phyloP scores from a whole-genome alignment of 1,139 yeast species.

The Magnusiomyces tetraspermus region DNA sequence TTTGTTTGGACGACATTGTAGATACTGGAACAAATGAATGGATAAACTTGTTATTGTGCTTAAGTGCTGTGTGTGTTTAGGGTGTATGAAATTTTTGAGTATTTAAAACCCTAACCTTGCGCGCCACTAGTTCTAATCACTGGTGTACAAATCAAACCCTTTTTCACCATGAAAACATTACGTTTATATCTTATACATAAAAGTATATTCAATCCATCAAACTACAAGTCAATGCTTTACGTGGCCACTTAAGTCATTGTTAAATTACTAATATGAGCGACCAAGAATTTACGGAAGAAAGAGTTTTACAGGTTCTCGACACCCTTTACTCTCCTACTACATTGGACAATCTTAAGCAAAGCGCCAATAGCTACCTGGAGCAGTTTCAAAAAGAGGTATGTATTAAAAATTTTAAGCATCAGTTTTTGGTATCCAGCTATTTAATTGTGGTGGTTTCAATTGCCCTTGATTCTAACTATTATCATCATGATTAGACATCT shows the following conservation, averaged over 20 bases:
- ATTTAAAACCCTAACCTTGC: not conserved
- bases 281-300: constrained; percentile 8
- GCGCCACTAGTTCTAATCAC: not conserved
- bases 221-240: not conserved
- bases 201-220: too few species aligned
- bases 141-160: not conserved
- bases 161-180: not conserved
- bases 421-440: not conserved
- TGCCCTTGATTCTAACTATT: not conserved
- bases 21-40: too few species aligned
- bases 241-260: too few species aligned
- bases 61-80: constrained; percentile 1
- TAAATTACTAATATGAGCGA: not conserved
- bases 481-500: constrained; percentile 23
- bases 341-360: constrained; percentile 40
- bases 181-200: not conserved
- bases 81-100: not conserved
- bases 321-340: constrained; percentile 52
- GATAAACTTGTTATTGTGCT: too few species aligned
- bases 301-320: constrained; percentile 42
- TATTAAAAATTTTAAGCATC: constrained; percentile 15
- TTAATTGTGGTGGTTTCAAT: not conserved
- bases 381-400: constrained; percentile 63
- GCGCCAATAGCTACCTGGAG: constrained; percentile 62
- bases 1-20: constrained; percentile 3